phyloP scores from a whole-genome alignment of 2,329 filamentous ascomycete genomes.

The Colletotrichum limetticola region DNA sequence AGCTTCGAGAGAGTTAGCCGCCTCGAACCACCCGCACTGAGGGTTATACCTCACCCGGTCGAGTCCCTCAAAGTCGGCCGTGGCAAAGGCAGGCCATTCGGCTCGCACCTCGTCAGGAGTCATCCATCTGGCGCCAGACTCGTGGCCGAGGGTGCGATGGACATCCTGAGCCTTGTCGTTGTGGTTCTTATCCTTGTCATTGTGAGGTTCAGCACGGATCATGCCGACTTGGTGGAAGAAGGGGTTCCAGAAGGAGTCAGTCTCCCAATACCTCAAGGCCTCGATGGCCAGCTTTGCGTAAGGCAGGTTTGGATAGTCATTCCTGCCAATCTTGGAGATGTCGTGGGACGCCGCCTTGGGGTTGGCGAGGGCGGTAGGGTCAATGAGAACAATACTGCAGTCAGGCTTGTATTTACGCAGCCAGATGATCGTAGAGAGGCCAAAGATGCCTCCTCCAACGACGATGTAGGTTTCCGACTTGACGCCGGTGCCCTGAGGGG shows the following conservation, averaged over 20 bases:
- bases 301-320: slow-evolving; percentile 52
- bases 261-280: slow-evolving; percentile 52
- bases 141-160: slow-evolving; percentile 48
- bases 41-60: slow-evolving; percentile 67
- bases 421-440: slow-evolving; percentile 53
- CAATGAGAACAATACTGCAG: slow-evolving; percentile 48
- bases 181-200: slow-evolving; percentile 56
- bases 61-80: slow-evolving; percentile 65
- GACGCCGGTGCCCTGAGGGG: background rate
- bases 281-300: slow-evolving; percentile 53
- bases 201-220: slow-evolving; percentile 52
- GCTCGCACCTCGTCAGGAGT: slow-evolving; percentile 62
- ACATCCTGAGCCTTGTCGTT: slow-evolving; percentile 55
- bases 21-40: slow-evolving; percentile 68
- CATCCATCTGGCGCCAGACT: slow-evolving; percentile 53
- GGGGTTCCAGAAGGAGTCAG: slow-evolving; percentile 59
- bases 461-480: slow-evolving; percentile 44
- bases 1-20: slow-evolving; percentile 65
- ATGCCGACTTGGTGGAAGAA: slow-evolving; percentile 70
- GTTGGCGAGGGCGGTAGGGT: slow-evolving; percentile 49
- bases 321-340: slow-evolving; percentile 56
- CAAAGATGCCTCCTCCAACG: slow-evolving; percentile 56
- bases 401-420: slow-evolving; percentile 41
- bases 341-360: slow-evolving; percentile 58
- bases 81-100: slow-evolving; percentile 66